Evolutionary conservation across 768 basidiomycete species (phyloP), one percentile per base, ranked within the genome.

Genomic region (Phaffia tasmanica): DNA sequence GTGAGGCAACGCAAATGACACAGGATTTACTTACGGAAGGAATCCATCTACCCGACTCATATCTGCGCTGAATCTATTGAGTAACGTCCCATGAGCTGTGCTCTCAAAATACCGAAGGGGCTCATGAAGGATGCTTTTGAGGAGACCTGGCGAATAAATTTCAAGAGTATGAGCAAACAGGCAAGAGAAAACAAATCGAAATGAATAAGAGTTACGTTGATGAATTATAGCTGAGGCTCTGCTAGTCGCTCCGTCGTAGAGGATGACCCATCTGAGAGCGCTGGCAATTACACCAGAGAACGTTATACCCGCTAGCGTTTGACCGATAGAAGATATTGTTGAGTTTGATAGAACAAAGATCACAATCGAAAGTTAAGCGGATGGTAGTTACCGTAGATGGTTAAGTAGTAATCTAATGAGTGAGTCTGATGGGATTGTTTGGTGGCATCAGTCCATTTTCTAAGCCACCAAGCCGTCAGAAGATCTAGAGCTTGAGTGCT

Each of bases 371-470:
- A n/a, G n/a, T n/a, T n/a, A n/a, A n/a, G n/a, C n/a, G n/a, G n/a
- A n/a, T n/a, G n/a, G n/a, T n/a, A n/a, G n/a, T n/a, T n/a, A n/a
- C 57, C 70, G 58, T 73, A 76, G 2, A 70, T 58, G 0, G 58
- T 4, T 23, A 76, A 70, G 62, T 73, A 72, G 48, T 70, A 67
- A 47, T 71, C 65, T 27, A 74, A 62, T 9, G 51, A 1, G 16
- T 51, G 25, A 5, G 27, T 27, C 16, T 35, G 35, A 25, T 68
- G 62, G 1, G 59, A 49, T 8, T 64, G 53, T n/a, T 70, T 68
- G 27, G 68, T 67, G 46, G 74, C 73, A 0, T 58, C 54, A 0
- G 76, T 72, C 76, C 76, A 77, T 1, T 60, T 32, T 47, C 70
- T 64, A 0, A 77, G 21, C 58, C 70, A 70, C 19, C 70, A 63